These are phyloP conservation scores for Coniosporium tulheliwenetii DNA, from an alignment of 2,329 filamentous ascomycete genomes.

Conservation along the genomic window DNA sequence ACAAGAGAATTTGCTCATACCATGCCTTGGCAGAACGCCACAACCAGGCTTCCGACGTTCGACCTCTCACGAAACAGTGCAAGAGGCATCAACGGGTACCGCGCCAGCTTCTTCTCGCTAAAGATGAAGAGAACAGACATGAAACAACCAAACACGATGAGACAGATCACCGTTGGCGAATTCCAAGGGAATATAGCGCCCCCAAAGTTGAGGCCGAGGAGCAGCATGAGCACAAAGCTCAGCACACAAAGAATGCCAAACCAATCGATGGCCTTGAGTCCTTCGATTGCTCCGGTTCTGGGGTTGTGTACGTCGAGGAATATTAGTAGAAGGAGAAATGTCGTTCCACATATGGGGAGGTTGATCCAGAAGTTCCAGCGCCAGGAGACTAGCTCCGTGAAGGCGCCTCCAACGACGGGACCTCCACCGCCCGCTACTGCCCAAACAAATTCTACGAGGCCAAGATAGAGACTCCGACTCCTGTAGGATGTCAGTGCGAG, in stretches of 20 bases:
- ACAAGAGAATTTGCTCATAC: slow-evolving; percentile 12
- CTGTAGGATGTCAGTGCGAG: slow-evolving; percentile 9
- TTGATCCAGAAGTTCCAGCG: slow-evolving; percentile 40
- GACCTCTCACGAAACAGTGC: slow-evolving; percentile 40
- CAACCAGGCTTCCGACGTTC: slow-evolving; percentile 40
- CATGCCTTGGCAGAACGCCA: slow-evolving; percentile 32
- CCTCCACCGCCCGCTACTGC: slow-evolving; percentile 37
- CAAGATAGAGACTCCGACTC: slow-evolving; percentile 32
- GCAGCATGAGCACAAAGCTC: slow-evolving; percentile 33
- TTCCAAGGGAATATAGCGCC: slow-evolving; percentile 37
- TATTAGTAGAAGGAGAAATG: slow-evolving; percentile 33
- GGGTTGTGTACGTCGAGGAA: slow-evolving; percentile 41
- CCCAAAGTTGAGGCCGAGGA: slow-evolving; percentile 39
- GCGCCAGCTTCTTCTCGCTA: slow-evolving; percentile 47
- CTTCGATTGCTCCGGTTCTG: slow-evolving; percentile 29
- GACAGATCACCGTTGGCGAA: slow-evolving; percentile 37
- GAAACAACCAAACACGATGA: slow-evolving; percentile 34
- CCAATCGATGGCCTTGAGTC: slow-evolving; percentile 38
- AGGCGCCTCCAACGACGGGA: slow-evolving; percentile 36
- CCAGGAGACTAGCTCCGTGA: slow-evolving; percentile 30
- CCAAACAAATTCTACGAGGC: slow-evolving; percentile 37
- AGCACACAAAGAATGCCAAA: slow-evolving; percentile 35
- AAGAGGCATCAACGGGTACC: slow-evolving; percentile 54
- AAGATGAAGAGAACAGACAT: slow-evolving; percentile 39
- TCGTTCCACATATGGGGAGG: slow-evolving; percentile 31